Conservation (phyloP, 2,329 filamentous ascomycete species). For the Botrytis galanthina region DNA sequence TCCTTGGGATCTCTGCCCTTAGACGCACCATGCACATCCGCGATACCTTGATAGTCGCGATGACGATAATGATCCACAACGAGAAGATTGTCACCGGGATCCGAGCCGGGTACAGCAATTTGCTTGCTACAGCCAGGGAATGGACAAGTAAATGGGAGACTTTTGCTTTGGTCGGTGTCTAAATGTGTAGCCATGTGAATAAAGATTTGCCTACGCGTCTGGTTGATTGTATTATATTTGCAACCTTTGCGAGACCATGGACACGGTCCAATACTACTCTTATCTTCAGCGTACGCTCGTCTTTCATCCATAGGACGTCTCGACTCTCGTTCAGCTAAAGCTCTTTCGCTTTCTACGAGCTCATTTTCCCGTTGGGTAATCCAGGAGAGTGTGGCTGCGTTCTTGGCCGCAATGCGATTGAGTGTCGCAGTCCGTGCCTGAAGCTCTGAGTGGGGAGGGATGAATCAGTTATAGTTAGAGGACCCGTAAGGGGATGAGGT, state of each 20-base stretch:
- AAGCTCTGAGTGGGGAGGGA: background rate
- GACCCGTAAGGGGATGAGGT: constrained; percentile 12
- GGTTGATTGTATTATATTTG: background rate
- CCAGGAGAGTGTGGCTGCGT: constrained; percentile 6
- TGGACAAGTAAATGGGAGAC: background rate
- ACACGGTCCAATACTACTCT: background rate
- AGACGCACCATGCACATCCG: background rate
- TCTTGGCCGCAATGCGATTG: constrained; percentile 16
- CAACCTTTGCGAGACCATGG: background rate
- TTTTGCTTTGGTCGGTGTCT: background rate
- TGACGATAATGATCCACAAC: constrained; percentile 11
- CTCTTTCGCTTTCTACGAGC: background rate
- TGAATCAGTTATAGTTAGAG: background rate
- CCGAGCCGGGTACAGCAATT: background rate
- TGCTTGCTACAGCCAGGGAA: constrained; percentile 3
- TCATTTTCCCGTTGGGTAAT: background rate
- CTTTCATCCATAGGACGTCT: background rate
- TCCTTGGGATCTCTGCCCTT: background rate
- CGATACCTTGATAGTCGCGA: background rate
- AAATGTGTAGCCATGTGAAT: background rate
- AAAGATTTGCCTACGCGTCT: background rate
- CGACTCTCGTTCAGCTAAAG: constrained; percentile 4
- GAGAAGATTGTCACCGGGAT: background rate
- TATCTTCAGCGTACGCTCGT: constrained; percentile 2
- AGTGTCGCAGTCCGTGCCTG: background rate